phyloP scores from a whole-genome alignment of 1,139 yeast species.

The Kluyveromyces marxianus region DNA sequence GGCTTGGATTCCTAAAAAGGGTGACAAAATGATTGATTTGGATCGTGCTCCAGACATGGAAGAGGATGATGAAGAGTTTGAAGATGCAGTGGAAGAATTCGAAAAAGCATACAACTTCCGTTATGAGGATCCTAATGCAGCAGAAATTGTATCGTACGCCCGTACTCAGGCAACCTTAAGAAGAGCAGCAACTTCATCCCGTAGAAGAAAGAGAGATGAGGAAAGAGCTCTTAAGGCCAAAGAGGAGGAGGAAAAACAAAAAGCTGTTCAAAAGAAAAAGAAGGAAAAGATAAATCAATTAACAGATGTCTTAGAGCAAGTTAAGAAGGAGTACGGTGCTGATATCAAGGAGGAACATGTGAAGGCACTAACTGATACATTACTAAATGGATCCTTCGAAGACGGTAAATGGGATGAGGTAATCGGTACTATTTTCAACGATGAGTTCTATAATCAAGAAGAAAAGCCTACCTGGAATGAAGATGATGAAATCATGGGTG shows the following conservation, averaged over 20 bases:
- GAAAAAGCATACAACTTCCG: slow-evolving; percentile 93
- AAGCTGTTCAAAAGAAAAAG: slow-evolving; percentile 63
- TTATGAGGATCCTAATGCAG: slow-evolving; percentile 84
- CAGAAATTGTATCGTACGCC: slow-evolving; percentile 93
- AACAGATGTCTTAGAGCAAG: slow-evolving; percentile 64
- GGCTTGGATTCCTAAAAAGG: slow-evolving; percentile 79
- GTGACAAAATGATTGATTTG: slow-evolving; percentile 47
- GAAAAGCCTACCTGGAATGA: slow-evolving; percentile 52
- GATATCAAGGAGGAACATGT: slow-evolving; percentile 56
- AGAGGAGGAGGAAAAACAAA: slow-evolving; percentile 50
- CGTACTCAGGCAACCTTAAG: slow-evolving; percentile 91
- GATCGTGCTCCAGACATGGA: slow-evolving; percentile 39
- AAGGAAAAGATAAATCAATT: slow-evolving; percentile 70
- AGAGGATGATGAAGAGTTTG: slow-evolving; percentile 71
- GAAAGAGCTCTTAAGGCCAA: slow-evolving; percentile 48
- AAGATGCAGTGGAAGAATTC: slow-evolving; percentile 82
- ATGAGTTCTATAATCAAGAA: slow-evolving; percentile 62
- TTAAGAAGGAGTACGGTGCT: slow-evolving; percentile 78
- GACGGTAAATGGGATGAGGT: slow-evolving; percentile 88
- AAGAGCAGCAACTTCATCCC: slow-evolving; percentile 62
- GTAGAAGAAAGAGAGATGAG: slow-evolving; percentile 78
- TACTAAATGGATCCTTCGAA: slow-evolving; percentile 82
- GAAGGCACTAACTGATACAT: slow-evolving; percentile 57
- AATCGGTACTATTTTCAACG: slow-evolving; percentile 80
- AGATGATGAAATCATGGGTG: slow-evolving; percentile 40